phyloP scores from a whole-genome alignment of 2,329 filamentous ascomycete genomes.

The Zasmidium angulare region DNA sequence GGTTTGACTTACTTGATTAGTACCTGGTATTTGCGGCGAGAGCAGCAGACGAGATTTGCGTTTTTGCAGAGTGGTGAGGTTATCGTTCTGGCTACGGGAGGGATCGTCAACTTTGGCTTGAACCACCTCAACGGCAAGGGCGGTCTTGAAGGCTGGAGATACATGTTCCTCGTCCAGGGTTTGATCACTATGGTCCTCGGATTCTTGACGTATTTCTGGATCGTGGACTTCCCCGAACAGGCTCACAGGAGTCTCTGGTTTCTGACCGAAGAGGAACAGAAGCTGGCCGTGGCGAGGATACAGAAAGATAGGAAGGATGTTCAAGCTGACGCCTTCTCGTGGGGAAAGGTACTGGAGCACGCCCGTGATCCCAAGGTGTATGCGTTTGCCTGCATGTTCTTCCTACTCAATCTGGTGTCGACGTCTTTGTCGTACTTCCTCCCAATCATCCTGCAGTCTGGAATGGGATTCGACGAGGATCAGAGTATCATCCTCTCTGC shows the following conservation, averaged over 20 bases:
- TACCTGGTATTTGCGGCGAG: slow-evolving; percentile 62
- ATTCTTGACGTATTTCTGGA: slow-evolving; percentile 66
- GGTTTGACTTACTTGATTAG: slow-evolving; percentile 54
- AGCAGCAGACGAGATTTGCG: slow-evolving; percentile 66
- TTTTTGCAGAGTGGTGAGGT: slow-evolving; percentile 66
- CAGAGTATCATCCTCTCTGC: slow-evolving; percentile 61
- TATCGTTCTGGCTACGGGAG: slow-evolving; percentile 63
- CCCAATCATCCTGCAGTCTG: slow-evolving; percentile 46
- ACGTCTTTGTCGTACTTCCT: slow-evolving; percentile 66
- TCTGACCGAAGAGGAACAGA: slow-evolving; percentile 55
- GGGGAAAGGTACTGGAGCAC: slow-evolving; percentile 56
- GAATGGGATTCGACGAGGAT: slow-evolving; percentile 47
- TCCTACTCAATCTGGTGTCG: slow-evolving; percentile 66
- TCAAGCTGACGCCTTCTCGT: slow-evolving; percentile 55
- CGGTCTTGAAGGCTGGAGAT: slow-evolving; percentile 63
- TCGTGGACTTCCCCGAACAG: slow-evolving; percentile 67
- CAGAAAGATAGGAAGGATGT: slow-evolving; percentile 62
- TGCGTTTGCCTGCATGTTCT: slow-evolving; percentile 64
- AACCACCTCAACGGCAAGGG: slow-evolving; percentile 60
- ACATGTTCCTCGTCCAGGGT: slow-evolving; percentile 69
- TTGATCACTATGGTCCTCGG: slow-evolving; percentile 59
- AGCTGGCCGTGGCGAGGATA: slow-evolving; percentile 59
- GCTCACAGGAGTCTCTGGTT: slow-evolving; percentile 59
- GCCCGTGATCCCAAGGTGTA: slow-evolving; percentile 63
- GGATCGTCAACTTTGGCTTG: slow-evolving; percentile 68